Evolutionary conservation across 306 rosid species (phyloP).

Genomic region (Macrotyloma uniflorum): DNA sequence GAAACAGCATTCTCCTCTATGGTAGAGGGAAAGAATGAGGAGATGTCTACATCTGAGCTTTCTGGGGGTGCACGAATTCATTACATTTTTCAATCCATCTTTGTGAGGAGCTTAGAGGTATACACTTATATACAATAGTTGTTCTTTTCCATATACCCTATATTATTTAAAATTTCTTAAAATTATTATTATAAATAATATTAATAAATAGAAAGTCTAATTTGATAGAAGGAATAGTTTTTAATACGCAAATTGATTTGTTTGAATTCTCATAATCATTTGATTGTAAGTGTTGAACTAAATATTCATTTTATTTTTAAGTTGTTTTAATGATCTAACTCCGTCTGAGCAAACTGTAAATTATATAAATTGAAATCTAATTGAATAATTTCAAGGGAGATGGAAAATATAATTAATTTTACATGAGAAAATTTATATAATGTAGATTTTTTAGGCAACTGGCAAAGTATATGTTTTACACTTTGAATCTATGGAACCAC

Average conservation of each 20-base stretch:
- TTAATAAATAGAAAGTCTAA: background rate
- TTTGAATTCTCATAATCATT: conserved; percentile 25
- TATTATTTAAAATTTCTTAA: background rate
- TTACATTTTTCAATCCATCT: conserved; percentile 89
- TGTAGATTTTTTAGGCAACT: background rate
- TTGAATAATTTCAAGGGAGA: background rate
- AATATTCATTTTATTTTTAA: conserved; percentile 11
- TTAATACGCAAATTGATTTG: background rate
- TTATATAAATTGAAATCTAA: background rate
- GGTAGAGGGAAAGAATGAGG: conserved; percentile 92
- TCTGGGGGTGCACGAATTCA: conserved; percentile 96
- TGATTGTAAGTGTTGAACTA: conserved; percentile 17
- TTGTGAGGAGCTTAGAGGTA: conserved; percentile 92
- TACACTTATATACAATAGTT: background rate
- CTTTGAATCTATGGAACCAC: background rate
- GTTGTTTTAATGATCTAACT: conserved; percentile 5
- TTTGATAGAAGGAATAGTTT: background rate
- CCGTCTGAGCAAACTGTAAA: conserved; percentile 5
- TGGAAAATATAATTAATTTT: conserved; percentile 1
- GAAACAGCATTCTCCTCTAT: conserved; percentile 87
- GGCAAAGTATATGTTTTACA: background rate
- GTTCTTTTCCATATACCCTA: background rate
- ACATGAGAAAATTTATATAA: background rate
- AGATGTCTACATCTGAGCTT: conserved; percentile 86
- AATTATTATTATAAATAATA: conserved; percentile 2